These are phyloP conservation scores for Tirmania nivea DNA, from an alignment of 495 filamentous ascomycete species.

Conservation along the genomic window DNA sequence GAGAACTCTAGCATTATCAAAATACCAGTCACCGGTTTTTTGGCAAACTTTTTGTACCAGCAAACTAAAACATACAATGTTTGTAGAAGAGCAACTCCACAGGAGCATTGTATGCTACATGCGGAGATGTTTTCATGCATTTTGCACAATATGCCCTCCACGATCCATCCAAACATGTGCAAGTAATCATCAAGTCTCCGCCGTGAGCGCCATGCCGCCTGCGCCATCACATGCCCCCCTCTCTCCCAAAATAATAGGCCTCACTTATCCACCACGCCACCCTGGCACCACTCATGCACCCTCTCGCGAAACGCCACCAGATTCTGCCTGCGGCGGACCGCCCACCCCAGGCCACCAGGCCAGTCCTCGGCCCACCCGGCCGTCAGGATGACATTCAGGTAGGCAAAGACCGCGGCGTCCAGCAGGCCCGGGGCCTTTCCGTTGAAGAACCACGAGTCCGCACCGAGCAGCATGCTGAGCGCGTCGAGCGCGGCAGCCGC, in stretches of 20 bases:
- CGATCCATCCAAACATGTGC: no score
- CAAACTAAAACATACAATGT: no score
- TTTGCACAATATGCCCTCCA: no score
- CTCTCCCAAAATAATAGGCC: background rate
- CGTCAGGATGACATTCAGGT: constrained; percentile 54
- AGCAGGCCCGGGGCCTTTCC: constrained; percentile 42
- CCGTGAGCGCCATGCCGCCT: no score
- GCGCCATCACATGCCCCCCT: no score
- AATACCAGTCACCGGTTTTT: no score
- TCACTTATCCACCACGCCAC: background rate
- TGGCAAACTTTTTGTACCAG: no score
- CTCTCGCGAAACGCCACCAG: constrained; percentile 7
- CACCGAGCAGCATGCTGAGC: constrained; percentile 44
- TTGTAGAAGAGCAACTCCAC: no score
- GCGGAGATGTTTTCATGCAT: no score
- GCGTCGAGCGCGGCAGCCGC: constrained; percentile 54
- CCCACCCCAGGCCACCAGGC: background rate
- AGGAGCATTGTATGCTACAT: no score
- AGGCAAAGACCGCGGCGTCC: constrained; percentile 76
- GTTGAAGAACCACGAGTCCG: constrained; percentile 46
- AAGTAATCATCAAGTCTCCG: no score
- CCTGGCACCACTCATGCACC: background rate
- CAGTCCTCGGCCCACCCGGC: constrained; percentile 5
- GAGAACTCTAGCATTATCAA: no score
- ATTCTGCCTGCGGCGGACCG: constrained; percentile 5